Evolutionary conservation across 495 filamentous ascomycete species (phyloP).

Genomic region (Hyaloscypha bicolor): DNA sequence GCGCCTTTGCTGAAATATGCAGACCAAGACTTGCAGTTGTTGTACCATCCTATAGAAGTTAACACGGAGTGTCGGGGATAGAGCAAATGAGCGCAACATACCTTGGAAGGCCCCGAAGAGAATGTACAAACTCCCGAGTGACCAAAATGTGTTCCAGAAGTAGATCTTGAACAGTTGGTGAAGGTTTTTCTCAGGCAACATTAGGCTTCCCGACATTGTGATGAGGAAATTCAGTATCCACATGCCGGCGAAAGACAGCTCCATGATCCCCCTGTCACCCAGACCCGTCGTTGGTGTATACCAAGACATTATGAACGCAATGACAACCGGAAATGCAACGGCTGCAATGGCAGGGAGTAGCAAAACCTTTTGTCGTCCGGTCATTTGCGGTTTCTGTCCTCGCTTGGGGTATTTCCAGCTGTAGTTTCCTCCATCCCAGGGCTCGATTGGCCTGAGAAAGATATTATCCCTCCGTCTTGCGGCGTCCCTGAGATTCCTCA

Average conservation of each 20-base stretch:
- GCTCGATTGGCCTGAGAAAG: not conserved
- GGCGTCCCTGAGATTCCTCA: not conserved
- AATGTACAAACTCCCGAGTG: not conserved
- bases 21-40: not conserved
- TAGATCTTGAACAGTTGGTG: slow-evolving; percentile 1
- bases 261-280: not conserved
- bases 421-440: slow-evolving; percentile 2
- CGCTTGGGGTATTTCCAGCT: not conserved
- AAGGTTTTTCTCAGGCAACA: not conserved
- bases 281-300: not conserved
- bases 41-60: slow-evolving; percentile 1
- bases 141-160: not conserved
- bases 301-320: slow-evolving; percentile 1
- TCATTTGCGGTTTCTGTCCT: not conserved
- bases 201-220: not conserved
- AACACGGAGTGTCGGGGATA: not conserved
- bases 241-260: slow-evolving; percentile 3
- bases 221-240: slow-evolving; percentile 1
- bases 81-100: not conserved
- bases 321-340: not conserved
- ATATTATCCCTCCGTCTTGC: not conserved
- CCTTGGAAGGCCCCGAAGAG: slow-evolving; percentile 5
- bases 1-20: not conserved
- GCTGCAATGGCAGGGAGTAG: not conserved
- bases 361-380: not conserved